Evolutionary conservation across 352 stramenopile species (phyloP).

Genomic region (Globisporangium heterothallicum): DNA sequence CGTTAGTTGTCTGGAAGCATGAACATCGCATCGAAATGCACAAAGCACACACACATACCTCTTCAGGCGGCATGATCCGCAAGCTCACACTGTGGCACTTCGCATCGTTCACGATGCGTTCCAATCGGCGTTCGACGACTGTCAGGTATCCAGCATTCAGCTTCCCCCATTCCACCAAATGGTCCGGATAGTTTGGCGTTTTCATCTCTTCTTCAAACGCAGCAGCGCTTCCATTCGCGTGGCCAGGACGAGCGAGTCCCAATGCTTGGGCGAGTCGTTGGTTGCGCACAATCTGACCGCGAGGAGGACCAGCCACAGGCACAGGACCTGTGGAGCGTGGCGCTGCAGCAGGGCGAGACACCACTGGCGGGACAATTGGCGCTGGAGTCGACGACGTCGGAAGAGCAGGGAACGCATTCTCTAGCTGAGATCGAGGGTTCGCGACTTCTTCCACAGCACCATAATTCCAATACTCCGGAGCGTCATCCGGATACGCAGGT

Average conservation of each 20-base stretch:
- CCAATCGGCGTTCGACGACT: constrained; percentile 67
- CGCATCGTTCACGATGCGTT: constrained; percentile 62
- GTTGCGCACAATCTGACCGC: constrained; percentile 58
- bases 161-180: constrained; percentile 71
- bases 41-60: constrained; percentile 18
- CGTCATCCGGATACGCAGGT: constrained; percentile 23
- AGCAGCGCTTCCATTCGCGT: constrained; percentile 25
- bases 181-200: constrained; percentile 49
- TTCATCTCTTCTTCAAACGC: constrained; percentile 78
- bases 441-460: constrained; percentile 24
- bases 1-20: not conserved
- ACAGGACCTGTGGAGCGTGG: no score
- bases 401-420: constrained; percentile 63
- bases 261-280: constrained; percentile 61
- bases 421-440: constrained; percentile 24
- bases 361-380: constrained; percentile 35
- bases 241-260: constrained; percentile 38
- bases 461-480: constrained; percentile 62
- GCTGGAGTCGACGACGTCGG: constrained; percentile 33
- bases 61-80: constrained; percentile 62
- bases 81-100: constrained; percentile 73
- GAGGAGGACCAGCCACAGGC: constrained; percentile 24
- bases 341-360: no score
- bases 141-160: constrained; percentile 61
- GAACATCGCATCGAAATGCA: not conserved